These are phyloP conservation scores for Yamadazyma spencermartinsiae DNA, from an alignment of 1,139 yeast genomes.

Conservation along the genomic window DNA sequence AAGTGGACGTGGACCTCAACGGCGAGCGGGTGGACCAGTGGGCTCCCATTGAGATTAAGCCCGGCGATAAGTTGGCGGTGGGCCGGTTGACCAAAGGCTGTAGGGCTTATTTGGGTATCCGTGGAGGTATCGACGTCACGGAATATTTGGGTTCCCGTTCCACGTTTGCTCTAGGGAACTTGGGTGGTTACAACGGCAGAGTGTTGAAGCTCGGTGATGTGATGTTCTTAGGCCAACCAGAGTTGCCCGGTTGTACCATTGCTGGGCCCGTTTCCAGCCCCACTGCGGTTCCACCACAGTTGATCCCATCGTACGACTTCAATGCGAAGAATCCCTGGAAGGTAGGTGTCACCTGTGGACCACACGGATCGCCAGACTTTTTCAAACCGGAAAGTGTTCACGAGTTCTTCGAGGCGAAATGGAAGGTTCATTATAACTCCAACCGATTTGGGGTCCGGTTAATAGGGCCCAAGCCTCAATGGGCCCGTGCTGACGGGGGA, in stretches of 20 bases:
- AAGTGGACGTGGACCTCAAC: constrained; percentile 64
- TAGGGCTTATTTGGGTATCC: constrained; percentile 83
- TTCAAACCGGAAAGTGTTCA: constrained; percentile 74
- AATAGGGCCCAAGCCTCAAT: constrained; percentile 92
- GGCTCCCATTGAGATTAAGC: constrained; percentile 65
- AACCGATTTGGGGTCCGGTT: constrained; percentile 94
- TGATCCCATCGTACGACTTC: constrained; percentile 55
- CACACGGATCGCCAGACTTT: constrained; percentile 96
- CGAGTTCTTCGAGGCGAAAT: constrained; percentile 70
- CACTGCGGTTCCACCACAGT: constrained; percentile 49
- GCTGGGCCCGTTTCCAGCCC: constrained; percentile 75
- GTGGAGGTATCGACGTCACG: constrained; percentile 93
- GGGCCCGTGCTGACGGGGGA: constrained; percentile 98
- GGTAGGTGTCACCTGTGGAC: constrained; percentile 94
- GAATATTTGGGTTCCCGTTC: constrained; percentile 95
- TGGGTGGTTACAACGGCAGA: constrained; percentile 95
- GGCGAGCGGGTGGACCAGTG: constrained; percentile 55
- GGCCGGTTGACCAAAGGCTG: constrained; percentile 85
- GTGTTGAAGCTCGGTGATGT: constrained; percentile 91
- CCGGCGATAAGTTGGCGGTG: constrained; percentile 76
- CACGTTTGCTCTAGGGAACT: constrained; percentile 89
- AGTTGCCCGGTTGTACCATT: constrained; percentile 62
- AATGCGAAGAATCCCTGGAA: constrained; percentile 62
- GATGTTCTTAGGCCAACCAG: constrained; percentile 78
- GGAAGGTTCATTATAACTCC: constrained; percentile 97